Percentiles rank a stretch among this genome's conserved stretches.
Evolutionary conservation across 345 rosid species (phyloP).

Genomic region (Erysimum cheiranthoides): DNA sequence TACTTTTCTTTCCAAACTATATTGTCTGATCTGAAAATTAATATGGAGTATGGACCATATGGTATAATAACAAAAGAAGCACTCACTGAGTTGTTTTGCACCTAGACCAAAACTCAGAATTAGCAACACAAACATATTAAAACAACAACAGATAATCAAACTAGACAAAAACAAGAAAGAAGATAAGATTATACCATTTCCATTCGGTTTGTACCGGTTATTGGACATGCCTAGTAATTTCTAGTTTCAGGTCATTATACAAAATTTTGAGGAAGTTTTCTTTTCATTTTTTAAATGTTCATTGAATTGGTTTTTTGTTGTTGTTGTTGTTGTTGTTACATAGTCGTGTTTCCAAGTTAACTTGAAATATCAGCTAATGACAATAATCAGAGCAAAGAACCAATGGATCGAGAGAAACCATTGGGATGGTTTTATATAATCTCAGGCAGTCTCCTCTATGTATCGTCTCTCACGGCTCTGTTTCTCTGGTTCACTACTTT

Average conservation of each 20-base stretch:
- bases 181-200: neutral
- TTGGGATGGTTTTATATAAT: neutral
- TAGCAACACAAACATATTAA: no score
- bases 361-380: neutral
- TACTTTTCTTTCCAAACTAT: neutral
- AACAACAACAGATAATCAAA: no score
- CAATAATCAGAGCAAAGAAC: neutral
- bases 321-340: neutral
- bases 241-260: neutral
- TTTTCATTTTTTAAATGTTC: neutral
- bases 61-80: neutral
- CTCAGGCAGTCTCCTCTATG: neutral
- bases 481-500: slow-evolving; percentile 3
- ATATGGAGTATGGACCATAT: neutral
- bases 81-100: neutral
- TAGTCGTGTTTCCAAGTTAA: neutral
- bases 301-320: neutral
- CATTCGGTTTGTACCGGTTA: neutral
- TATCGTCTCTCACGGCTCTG: neutral
- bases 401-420: neutral
- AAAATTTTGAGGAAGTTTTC: neutral
- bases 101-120: neutral
- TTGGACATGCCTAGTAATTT: neutral
- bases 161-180: neutral
- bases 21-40: neutral